These are phyloP conservation scores for Blastomyces emzantsi DNA, from an alignment of 2,329 filamentous ascomycete species.

Conservation along the genomic window DNA sequence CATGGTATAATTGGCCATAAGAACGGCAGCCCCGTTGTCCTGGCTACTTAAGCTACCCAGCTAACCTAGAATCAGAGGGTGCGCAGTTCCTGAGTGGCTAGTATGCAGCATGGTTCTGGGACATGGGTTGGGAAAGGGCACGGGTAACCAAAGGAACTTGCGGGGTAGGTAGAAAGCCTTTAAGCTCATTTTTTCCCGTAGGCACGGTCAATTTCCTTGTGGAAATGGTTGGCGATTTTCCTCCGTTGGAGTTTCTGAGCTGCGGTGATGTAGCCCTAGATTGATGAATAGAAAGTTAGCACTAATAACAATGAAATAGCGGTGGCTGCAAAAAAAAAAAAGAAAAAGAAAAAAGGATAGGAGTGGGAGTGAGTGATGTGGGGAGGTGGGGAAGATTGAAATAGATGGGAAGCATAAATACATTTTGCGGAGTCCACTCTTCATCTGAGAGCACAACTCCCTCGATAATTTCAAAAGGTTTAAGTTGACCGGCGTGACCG, in stretches of 20 bases:
- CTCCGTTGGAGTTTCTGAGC: constrained; percentile 66
- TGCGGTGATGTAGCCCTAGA: constrained; percentile 55
- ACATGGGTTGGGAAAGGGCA: not conserved
- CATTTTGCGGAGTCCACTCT: constrained; percentile 38
- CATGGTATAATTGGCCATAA: not conserved
- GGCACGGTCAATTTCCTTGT: constrained; percentile 53
- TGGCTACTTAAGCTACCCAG: not conserved
- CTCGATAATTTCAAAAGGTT: constrained; percentile 36
- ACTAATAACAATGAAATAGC: not conserved
- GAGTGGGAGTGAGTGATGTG: not conserved
- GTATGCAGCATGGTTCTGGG: not conserved
- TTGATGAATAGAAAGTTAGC: constrained; percentile 25
- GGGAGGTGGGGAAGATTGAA: too few relatives aligned
- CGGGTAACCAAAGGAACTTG: not conserved
- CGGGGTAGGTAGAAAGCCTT: not conserved
- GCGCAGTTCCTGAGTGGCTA: not conserved
- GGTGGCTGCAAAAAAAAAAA: not conserved
- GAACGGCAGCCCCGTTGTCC: not conserved
- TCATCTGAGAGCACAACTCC: constrained; percentile 39
- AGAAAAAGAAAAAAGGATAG: too few relatives aligned
- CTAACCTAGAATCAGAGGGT: not conserved
- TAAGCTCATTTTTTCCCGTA: constrained; percentile 42
- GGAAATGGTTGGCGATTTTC: constrained; percentile 54
- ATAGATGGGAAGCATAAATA: constrained; percentile 21
- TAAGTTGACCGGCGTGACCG: constrained; percentile 30